A percentile compares a stretch with the other conserved stretches of the same genome.
These are phyloP conservation scores for Dimargaris verticillata DNA, from an alignment of 192 early-diverging fungal species.

Conservation along the genomic window DNA sequence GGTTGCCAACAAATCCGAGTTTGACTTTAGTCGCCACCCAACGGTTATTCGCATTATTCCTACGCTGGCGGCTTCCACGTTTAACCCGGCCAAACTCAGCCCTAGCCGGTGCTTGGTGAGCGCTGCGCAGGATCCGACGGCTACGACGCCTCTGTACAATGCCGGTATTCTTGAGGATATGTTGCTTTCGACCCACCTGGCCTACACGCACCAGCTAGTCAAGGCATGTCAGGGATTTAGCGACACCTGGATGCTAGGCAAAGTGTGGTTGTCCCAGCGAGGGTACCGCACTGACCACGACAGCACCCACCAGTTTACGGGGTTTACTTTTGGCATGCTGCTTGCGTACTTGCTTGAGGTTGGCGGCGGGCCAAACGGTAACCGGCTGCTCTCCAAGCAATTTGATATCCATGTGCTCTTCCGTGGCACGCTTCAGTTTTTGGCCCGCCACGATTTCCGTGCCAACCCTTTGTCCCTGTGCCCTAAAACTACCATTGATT, in stretches of 20 bases:
- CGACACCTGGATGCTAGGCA: constrained; percentile 63
- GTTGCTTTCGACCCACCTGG: constrained; percentile 52
- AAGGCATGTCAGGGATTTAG: constrained; percentile 56
- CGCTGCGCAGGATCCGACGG: neutral
- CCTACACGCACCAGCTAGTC: constrained; percentile 55
- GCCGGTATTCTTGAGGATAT: constrained; percentile 51
- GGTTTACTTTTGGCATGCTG: constrained; percentile 75
- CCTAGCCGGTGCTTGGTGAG: neutral
- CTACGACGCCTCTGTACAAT: neutral
- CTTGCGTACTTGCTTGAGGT: constrained; percentile 63
- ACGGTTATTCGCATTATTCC: neutral
- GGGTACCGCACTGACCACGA: constrained; percentile 27
- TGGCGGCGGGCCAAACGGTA: constrained; percentile 31
- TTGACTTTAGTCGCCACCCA: neutral
- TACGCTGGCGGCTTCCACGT: neutral
- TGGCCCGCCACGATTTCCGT: constrained; percentile 48
- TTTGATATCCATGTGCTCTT: constrained; percentile 80
- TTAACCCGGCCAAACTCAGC: neutral
- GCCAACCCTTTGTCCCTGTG: constrained; percentile 52
- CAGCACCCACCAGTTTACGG: constrained; percentile 29
- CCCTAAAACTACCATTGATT: constrained; percentile 33
- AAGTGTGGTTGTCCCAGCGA: constrained; percentile 76
- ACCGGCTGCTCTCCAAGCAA: constrained; percentile 42
- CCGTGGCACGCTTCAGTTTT: constrained; percentile 66
- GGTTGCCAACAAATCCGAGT: neutral